Conservation (phyloP, 1,284 basidiomycete species). For the Fomes fomentarius region DNA sequence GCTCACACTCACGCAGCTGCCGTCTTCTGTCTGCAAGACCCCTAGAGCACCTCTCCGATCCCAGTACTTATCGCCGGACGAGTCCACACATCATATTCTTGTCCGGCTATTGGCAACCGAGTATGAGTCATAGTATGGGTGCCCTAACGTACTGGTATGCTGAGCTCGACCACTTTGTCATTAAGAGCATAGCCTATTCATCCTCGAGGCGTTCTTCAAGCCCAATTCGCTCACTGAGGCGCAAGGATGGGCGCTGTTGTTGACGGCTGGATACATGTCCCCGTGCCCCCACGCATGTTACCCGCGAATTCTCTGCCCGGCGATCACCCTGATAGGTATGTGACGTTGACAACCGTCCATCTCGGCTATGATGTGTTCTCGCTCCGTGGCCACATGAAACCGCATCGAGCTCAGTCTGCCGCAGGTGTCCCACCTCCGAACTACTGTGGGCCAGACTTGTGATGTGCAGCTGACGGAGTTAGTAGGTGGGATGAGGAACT, state of each 20-base stretch:
- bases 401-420: background rate
- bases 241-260: background rate
- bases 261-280: background rate
- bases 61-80: background rate
- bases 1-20: background rate
- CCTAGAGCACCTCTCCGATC: too few relatives aligned
- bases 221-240: background rate
- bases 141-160: background rate
- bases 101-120: background rate
- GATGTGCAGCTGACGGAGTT: too few relatives aligned
- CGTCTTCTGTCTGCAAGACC: background rate
- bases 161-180: background rate
- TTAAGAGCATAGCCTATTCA: slow-evolving; percentile 4
- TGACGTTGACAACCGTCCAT: background rate
- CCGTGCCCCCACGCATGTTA: background rate
- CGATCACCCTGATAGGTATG: background rate
- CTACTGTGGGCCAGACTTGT: too few relatives aligned
- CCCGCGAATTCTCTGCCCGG: background rate
- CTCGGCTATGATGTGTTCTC: background rate
- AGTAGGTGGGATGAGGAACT: too few relatives aligned
- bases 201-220: slow-evolving; percentile 6
- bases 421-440: too few relatives aligned
- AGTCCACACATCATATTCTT: background rate
- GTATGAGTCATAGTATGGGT: background rate
- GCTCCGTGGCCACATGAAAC: background rate